Conservation (phyloP, 306 rosid genomes). For the Luffa aegyptiaca region DNA sequence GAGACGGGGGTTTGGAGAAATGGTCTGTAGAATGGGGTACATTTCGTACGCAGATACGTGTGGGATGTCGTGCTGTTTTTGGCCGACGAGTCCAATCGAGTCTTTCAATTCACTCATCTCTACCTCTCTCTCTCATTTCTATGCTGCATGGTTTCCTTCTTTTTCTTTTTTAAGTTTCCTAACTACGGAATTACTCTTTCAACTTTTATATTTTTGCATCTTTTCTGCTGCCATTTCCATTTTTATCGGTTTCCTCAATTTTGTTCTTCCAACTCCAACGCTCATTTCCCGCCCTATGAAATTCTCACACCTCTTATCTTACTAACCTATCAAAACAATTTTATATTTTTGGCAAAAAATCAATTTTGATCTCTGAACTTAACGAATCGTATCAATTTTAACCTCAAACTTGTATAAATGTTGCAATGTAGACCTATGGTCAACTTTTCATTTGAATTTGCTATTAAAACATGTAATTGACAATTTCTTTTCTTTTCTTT, state of each 20-base stretch:
- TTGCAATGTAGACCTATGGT: no score
- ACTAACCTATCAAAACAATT: background rate
- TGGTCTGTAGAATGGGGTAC: conserved; percentile 87
- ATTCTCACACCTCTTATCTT: background rate
- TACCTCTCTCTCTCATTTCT: background rate
- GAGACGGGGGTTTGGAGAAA: conserved; percentile 42
- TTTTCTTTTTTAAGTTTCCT: background rate
- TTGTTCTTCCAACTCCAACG: background rate
- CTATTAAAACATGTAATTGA: no score
- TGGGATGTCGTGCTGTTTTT: conserved; percentile 50
- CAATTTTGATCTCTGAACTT: no score
- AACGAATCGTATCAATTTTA: no score
- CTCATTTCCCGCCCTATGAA: background rate
- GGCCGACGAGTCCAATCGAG: background rate
- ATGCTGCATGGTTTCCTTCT: background rate
- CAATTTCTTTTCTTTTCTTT: no score
- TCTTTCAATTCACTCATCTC: background rate
- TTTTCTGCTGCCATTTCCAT: background rate
- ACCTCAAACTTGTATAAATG: no score
- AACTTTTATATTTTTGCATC: background rate
- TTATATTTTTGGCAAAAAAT: no score
- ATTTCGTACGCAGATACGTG: conserved; percentile 24
- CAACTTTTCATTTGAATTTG: no score
- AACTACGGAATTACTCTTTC: background rate
- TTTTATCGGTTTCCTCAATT: background rate